phyloP scores from a whole-genome alignment of 805 yeast species.

The Hemisphaericaspora nanyangensis region DNA sequence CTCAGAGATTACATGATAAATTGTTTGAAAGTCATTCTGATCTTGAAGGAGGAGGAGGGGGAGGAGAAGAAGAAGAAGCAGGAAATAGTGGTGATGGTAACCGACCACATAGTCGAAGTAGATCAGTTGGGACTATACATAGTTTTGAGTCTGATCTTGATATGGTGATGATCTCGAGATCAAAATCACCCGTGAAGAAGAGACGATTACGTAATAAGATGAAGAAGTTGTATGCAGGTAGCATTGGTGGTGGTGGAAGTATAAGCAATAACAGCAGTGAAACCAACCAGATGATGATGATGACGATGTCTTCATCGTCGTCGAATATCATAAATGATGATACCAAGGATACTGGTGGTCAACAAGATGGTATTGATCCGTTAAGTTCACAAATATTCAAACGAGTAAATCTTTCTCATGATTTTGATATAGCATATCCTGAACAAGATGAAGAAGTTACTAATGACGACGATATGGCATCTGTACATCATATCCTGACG shows the following conservation, averaged over 20 bases:
- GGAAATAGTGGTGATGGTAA: neutral
- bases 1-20: constrained; percentile 28
- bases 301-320: constrained; percentile 3
- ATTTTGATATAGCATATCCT: neutral
- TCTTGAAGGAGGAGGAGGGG: too few species aligned
- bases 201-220: constrained; percentile 1
- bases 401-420: constrained; percentile 1
- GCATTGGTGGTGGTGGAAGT: constrained; percentile 3
- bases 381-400: constrained; percentile 4
- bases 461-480: neutral
- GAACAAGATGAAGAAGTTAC: neutral
- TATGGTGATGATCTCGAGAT: constrained; percentile 3
- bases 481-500: neutral
- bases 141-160: constrained; percentile 5
- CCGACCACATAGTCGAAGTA: neutral
- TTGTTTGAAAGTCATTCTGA: constrained; percentile 26
- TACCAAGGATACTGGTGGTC: neutral
- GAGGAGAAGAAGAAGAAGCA: neutral
- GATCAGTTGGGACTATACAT: neutral
- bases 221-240: constrained; percentile 5
- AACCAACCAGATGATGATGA: too few species aligned
- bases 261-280: constrained; percentile 7
- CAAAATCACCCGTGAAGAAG: constrained; percentile 3
- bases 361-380: neutral
- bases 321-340: constrained; percentile 1